phyloP scores from a whole-genome alignment of 2,329 filamentous ascomycete species.

The Anthostomella pinea region DNA sequence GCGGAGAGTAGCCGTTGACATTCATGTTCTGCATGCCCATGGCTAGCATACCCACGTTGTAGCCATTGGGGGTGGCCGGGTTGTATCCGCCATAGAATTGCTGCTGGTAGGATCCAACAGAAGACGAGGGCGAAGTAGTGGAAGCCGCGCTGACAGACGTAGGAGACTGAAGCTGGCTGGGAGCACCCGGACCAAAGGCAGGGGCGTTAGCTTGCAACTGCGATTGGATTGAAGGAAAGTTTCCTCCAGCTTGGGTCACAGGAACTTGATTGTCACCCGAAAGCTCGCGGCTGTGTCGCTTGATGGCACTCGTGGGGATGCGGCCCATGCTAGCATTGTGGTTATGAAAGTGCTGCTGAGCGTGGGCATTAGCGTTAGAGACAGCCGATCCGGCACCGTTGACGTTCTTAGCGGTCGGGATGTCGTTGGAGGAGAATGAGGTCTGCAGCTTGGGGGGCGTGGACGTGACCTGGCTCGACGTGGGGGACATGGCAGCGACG shows the following conservation, averaged over 20 bases:
- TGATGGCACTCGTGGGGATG: slow-evolving; percentile 65
- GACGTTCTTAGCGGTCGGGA: slow-evolving; percentile 76
- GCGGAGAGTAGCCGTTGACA: slow-evolving; percentile 53
- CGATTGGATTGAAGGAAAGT: slow-evolving; percentile 62
- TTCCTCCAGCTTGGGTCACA: slow-evolving; percentile 37
- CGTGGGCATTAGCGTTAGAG: slow-evolving; percentile 54
- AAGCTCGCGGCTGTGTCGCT: slow-evolving; percentile 72
- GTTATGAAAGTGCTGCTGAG: slow-evolving; percentile 65
- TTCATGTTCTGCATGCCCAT: slow-evolving; percentile 68
- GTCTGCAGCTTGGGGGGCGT: slow-evolving; percentile 74
- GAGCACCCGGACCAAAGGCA: slow-evolving; percentile 68
- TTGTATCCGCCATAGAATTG: slow-evolving; percentile 33
- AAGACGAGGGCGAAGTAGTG: slow-evolving; percentile 8
- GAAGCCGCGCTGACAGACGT: slow-evolving; percentile 18
- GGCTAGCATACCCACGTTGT: slow-evolving; percentile 59
- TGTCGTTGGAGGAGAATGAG: slow-evolving; percentile 86
- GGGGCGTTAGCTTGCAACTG: slow-evolving; percentile 76
- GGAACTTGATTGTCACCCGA: slow-evolving; percentile 47
- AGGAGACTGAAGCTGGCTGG: slow-evolving; percentile 32
- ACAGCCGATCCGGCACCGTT: slow-evolving; percentile 39
- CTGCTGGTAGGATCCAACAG: slow-evolving; percentile 13
- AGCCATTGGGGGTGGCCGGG: too few species aligned
- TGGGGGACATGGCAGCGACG: slow-evolving; percentile 41
- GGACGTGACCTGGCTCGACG: slow-evolving; percentile 52
- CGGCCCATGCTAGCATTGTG: slow-evolving; percentile 82